These are phyloP conservation scores for Pseudogymnoascus sp. DNA, from an alignment of 2,329 filamentous ascomycete genomes.

Conservation along the genomic window DNA sequence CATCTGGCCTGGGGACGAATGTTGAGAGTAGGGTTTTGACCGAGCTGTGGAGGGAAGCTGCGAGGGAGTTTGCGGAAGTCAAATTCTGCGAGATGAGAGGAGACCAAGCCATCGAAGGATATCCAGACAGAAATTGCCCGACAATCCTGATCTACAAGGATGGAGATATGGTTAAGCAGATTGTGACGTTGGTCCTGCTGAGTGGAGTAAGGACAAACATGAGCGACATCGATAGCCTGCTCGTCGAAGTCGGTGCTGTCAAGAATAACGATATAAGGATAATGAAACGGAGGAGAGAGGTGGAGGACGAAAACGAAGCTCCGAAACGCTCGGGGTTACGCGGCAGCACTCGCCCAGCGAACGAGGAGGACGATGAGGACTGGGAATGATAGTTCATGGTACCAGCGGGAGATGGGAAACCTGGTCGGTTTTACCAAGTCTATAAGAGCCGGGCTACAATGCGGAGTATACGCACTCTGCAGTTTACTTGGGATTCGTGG, in stretches of 20 bases:
- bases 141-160: constrained; percentile 90
- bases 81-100: constrained; percentile 97
- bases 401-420: not conserved
- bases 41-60: constrained; percentile 80
- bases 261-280: constrained; percentile 72
- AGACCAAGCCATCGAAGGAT: constrained; percentile 90
- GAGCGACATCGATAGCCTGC: constrained; percentile 69
- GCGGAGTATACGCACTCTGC: not conserved
- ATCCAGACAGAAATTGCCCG: constrained; percentile 89
- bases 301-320: constrained; percentile 27
- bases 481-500: not conserved
- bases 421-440: not conserved
- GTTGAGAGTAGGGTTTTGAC: constrained; percentile 76
- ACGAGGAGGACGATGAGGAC: constrained; percentile 39
- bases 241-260: constrained; percentile 77
- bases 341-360: constrained; percentile 18
- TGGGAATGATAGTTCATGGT: constrained; percentile 40
- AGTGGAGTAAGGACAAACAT: constrained; percentile 65
- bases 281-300: constrained; percentile 25
- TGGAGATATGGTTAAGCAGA: constrained; percentile 83
- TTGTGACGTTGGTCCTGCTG: constrained; percentile 80
- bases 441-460: not conserved
- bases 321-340: constrained; percentile 25
- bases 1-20: constrained; percentile 70
- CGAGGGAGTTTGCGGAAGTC: constrained; percentile 79